These are phyloP conservation scores for Cyclotella choctawhatcheeana DNA, from an alignment of 108 stramenopile species.

Conservation along the genomic window DNA sequence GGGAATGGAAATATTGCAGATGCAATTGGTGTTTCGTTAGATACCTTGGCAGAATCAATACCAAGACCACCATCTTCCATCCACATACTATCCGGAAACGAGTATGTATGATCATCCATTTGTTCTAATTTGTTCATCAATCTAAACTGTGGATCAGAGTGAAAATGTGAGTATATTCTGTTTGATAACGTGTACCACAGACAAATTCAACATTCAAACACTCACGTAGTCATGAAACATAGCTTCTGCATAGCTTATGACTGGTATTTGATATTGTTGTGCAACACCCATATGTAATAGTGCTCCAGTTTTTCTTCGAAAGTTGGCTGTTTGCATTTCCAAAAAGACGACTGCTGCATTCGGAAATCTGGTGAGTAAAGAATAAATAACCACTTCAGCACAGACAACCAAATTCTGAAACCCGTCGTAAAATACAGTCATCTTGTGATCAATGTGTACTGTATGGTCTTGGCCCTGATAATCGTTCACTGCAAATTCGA, in stretches of 20 bases:
- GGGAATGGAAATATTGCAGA: slow-evolving; percentile 60
- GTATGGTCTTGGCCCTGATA: slow-evolving; percentile 75
- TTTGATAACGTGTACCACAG: too few relatives aligned
- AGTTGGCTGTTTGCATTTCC: slow-evolving; percentile 68
- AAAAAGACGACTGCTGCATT: slow-evolving; percentile 58
- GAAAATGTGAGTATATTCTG: too few relatives aligned
- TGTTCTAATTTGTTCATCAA: slow-evolving; percentile 39
- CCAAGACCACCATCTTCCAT: slow-evolving; percentile 17
- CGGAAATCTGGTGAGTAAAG: slow-evolving; percentile 45
- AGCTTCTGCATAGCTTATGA: slow-evolving; percentile 63
- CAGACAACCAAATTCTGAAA: slow-evolving; percentile 60
- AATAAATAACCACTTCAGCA: slow-evolving; percentile 61
- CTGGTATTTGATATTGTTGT: slow-evolving; percentile 73
- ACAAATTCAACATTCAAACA: too few relatives aligned
- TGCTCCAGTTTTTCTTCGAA: slow-evolving; percentile 57
- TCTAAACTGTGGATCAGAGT: too few relatives aligned
- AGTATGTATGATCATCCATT: slow-evolving; percentile 42
- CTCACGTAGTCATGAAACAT: slow-evolving; percentile 65
- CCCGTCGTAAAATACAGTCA: slow-evolving; percentile 68
- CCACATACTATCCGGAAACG: slow-evolving; percentile 31
- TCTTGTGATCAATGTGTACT: slow-evolving; percentile 51
- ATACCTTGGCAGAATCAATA: slow-evolving; percentile 1
- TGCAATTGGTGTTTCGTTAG: slow-evolving; percentile 5
- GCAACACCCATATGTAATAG: slow-evolving; percentile 69
- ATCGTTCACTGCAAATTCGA: slow-evolving; percentile 74